A percentile compares a stretch with the other conserved stretches of the same genome.
These are phyloP conservation scores for Colletotrichum sojae DNA, from an alignment of 2,329 filamentous ascomycete genomes.

Conservation along the genomic window DNA sequence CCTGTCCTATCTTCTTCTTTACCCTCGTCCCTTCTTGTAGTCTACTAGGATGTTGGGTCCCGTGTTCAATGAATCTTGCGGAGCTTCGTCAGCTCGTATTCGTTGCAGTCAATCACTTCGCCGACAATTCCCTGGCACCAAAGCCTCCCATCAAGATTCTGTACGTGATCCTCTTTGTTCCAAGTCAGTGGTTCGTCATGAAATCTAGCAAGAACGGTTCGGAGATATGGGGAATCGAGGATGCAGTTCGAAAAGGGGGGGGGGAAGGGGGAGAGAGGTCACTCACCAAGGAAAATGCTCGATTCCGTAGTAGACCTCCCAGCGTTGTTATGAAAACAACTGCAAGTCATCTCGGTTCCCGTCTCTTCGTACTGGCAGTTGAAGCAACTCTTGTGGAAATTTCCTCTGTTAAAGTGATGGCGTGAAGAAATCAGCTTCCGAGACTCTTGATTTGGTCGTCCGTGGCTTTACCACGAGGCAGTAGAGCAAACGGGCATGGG, in stretches of 20 bases:
- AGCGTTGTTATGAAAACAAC: not conserved
- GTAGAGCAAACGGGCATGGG: not conserved
- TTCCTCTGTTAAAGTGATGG: not conserved
- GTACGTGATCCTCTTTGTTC: not conserved
- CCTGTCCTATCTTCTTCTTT: too few relatives aligned
- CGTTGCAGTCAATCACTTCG: not conserved
- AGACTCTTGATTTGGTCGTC: not conserved
- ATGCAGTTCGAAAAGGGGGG: too few relatives aligned
- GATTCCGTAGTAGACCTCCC: not conserved
- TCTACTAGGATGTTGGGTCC: not conserved
- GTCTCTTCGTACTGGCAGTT: not conserved
- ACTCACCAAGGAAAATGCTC: not conserved
- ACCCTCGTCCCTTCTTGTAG: not conserved
- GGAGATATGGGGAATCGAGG: too few relatives aligned
- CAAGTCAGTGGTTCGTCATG: not conserved
- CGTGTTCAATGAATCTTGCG: not conserved
- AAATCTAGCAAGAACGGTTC: not conserved
- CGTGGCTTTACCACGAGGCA: not conserved
- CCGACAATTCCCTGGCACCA: not conserved
- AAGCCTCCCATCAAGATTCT: not conserved
- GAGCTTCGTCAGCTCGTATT: not conserved
- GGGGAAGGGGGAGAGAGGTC: too few relatives aligned
- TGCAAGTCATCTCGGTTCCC: not conserved
- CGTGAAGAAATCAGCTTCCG: not conserved
- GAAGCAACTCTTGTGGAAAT: not conserved